Conservation (phyloP, 345 rosid genomes). For the Bruguiera gymnorhiza region DNA sequence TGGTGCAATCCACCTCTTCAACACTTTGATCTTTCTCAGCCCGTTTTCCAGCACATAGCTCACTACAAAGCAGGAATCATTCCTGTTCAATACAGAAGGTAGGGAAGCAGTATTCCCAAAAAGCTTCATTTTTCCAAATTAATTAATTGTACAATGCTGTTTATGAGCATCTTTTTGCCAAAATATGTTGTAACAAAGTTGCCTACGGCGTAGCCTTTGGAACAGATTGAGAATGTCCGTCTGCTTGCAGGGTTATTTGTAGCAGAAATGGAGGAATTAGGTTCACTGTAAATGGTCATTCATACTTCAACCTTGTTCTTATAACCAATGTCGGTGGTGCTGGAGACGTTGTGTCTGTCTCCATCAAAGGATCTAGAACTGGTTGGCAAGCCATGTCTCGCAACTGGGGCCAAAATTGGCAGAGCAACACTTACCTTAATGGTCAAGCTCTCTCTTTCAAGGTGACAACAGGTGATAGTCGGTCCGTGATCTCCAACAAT, state of each 20-base stretch:
- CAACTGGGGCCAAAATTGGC: slow-evolving; percentile 38
- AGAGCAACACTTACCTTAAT: slow-evolving; percentile 20
- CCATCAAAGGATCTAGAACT: slow-evolving; percentile 20
- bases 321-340: slow-evolving; percentile 29
- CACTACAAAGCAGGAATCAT: slow-evolving; percentile 26
- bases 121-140: no score
- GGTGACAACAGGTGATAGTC: slow-evolving; percentile 25
- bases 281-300: slow-evolving; percentile 27
- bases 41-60: slow-evolving; percentile 28
- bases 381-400: slow-evolving; percentile 28
- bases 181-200: no score
- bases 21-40: slow-evolving; percentile 30
- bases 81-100: slow-evolving; percentile 27
- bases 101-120: no score
- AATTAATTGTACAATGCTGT: no score
- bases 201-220: no score
- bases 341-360: slow-evolving; percentile 22
- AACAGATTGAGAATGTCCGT: not conserved
- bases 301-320: slow-evolving; percentile 28
- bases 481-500: slow-evolving; percentile 10
- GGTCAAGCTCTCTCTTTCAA: slow-evolving; percentile 27
- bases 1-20: slow-evolving; percentile 30
- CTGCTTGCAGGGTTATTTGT: slow-evolving; percentile 20
- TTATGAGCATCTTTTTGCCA: no score
- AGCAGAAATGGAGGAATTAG: slow-evolving; percentile 22